Percentiles rank a stretch among this genome's conserved stretches.
Evolutionary conservation across 164 flowering plant species (phyloP).

Genomic region (Annona squamosa): DNA sequence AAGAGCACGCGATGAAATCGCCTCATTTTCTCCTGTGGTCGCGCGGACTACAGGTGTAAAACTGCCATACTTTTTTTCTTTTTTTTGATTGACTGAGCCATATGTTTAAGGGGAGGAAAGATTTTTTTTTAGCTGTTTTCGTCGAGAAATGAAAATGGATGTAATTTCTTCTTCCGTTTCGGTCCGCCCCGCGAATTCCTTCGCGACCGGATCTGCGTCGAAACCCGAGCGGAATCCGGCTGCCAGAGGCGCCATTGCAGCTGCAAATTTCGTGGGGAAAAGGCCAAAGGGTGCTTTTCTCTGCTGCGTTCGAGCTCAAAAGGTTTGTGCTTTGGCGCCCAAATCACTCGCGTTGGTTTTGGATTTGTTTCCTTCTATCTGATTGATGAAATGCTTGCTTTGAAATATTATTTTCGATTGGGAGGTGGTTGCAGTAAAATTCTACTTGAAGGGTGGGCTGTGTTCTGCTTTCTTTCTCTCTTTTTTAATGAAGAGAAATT

Average conservation of each 20-base stretch:
- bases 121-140: background rate
- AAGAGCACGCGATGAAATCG: background rate
- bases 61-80: background rate
- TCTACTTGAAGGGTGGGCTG: no score
- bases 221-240: slow-evolving; percentile 4
- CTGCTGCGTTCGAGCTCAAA: slow-evolving; percentile 14
- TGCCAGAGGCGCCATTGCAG: slow-evolving; percentile 3
- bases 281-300: slow-evolving; percentile 2
- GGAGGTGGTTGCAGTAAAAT: no score
- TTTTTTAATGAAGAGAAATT: no score
- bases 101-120: background rate
- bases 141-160: background rate
- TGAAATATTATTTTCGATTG: no score
- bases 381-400: no score
- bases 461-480: no score
- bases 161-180: slow-evolving; percentile 4
- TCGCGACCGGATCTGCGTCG: background rate
- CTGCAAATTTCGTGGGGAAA: background rate
- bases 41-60: background rate
- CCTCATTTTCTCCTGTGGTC: background rate
- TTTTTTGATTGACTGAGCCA: background rate
- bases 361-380: background rate
- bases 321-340: slow-evolving; percentile 6
- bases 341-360: background rate
- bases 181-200: slow-evolving; percentile 5